A percentile compares a stretch with the other conserved stretches of the same genome.
Evolutionary conservation across 2,329 filamentous ascomycete genomes (phyloP).

Genomic region (Madurella fahalii): DNA sequence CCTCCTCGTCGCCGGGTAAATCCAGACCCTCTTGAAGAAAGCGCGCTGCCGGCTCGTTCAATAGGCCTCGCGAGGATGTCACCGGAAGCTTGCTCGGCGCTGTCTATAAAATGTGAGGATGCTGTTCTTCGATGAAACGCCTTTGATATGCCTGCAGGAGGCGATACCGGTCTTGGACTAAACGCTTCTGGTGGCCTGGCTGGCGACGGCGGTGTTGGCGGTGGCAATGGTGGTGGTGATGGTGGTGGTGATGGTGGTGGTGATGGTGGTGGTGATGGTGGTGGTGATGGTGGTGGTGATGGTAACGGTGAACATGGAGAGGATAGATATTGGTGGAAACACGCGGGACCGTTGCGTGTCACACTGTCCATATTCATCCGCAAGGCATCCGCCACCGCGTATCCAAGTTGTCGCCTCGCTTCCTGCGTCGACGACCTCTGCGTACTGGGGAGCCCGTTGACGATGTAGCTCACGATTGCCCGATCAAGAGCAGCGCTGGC

Average conservation of each 20-base stretch:
- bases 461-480: constrained; percentile 25
- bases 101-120: constrained; percentile 14
- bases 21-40: not conserved
- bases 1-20: not conserved
- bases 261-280: not conserved
- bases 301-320: not conserved
- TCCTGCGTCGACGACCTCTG: not conserved
- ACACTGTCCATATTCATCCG: not conserved
- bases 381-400: constrained; percentile 2
- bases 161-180: not conserved
- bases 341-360: not conserved
- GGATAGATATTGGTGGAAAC: not conserved
- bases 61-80: constrained; percentile 19
- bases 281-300: not conserved
- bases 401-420: not conserved
- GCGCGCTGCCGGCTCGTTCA: not conserved
- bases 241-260: not conserved
- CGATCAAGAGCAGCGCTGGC: constrained; percentile 22
- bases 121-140: not conserved
- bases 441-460: constrained; percentile 15
- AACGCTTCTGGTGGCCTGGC: not conserved
- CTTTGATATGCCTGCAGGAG: not conserved
- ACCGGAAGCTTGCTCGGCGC: constrained; percentile 15
- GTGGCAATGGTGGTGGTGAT: not conserved
- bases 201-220: not conserved